These are phyloP conservation scores for Candida sanyiensis DNA, from an alignment of 805 yeast genomes.

Conservation along the genomic window DNA sequence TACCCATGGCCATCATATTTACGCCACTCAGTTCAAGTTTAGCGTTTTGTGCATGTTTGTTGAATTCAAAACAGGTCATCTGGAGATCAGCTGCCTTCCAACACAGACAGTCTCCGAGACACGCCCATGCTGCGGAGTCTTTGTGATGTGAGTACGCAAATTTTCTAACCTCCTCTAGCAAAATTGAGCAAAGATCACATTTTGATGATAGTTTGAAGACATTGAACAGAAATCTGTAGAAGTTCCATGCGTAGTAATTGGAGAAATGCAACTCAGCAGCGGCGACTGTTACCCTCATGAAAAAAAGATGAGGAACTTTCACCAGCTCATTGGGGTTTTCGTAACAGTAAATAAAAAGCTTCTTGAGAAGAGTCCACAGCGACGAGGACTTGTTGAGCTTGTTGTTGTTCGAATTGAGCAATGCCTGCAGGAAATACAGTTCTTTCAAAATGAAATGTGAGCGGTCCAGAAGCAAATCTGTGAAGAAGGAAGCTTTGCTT, in stretches of 20 bases:
- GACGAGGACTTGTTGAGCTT: conserved; percentile 36
- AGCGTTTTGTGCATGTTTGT: conserved; percentile 2
- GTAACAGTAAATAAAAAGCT: conserved; percentile 18
- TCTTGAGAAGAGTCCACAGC: conserved; percentile 31
- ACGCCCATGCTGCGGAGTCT: conserved; percentile 34
- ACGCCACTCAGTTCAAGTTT: conserved; percentile 1
- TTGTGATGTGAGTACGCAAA: conserved; percentile 25
- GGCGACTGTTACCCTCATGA: conserved; percentile 17
- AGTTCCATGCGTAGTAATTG: conserved; percentile 37
- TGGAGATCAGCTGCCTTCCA: conserved; percentile 9
- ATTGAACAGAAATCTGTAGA: conserved; percentile 30
- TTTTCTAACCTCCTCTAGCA: conserved; percentile 7
- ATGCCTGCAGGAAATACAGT: conserved; percentile 16
- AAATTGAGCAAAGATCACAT: not conserved
- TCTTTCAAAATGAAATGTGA: conserved; percentile 17
- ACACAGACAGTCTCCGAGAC: conserved; percentile 15
- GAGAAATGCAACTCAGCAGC: conserved; percentile 31
- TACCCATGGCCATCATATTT: conserved; percentile 4
- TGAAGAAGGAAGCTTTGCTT: not conserved
- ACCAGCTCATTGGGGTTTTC: not conserved
- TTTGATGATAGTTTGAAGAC: conserved; percentile 8
- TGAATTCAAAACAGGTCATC: conserved; percentile 13
- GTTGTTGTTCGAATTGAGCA: conserved; percentile 30
- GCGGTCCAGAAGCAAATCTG: conserved; percentile 4
- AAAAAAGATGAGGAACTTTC: conserved; percentile 9